phyloP scores from a whole-genome alignment of 257 asterid species.

The Nicotiana tomentosiformis region DNA sequence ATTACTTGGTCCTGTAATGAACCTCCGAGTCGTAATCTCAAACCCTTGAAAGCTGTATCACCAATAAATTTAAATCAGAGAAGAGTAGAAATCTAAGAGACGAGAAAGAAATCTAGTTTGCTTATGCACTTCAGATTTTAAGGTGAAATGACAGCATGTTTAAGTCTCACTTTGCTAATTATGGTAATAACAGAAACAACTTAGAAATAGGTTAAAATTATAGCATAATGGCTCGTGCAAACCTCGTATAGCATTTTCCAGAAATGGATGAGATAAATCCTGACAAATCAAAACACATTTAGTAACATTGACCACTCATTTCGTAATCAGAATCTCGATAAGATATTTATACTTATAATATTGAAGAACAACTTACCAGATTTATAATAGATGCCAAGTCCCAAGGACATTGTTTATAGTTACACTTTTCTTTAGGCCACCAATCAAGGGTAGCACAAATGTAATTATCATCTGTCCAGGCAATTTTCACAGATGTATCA shows the following conservation, averaged over 20 bases:
- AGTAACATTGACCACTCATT: not conserved
- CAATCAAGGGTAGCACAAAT: conserved; percentile 92
- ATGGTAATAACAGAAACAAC: not conserved
- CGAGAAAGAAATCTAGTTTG: not conserved
- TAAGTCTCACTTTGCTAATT: not conserved
- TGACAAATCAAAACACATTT: conserved; percentile 29
- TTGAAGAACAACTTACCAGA: conserved; percentile 36
- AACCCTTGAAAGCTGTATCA: conserved; percentile 60
- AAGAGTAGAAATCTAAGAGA: not conserved
- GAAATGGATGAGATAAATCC: conserved; percentile 76
- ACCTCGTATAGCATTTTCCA: conserved; percentile 77
- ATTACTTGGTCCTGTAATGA: conserved; percentile 91
- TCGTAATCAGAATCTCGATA: not conserved
- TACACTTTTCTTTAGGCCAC: conserved; percentile 96
- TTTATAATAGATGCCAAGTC: conserved; percentile 60
- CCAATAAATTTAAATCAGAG: conserved; percentile 12
- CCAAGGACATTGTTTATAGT: conserved; percentile 86
- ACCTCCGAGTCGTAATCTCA: conserved; percentile 89
- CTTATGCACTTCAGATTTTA: not conserved
- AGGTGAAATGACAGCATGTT: not conserved
- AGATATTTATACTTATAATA: not conserved
- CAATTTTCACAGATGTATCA: conserved; percentile 41
- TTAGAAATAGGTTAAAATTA: not conserved
- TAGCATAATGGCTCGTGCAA: conserved; percentile 4
- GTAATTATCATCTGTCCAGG: conserved; percentile 66